Evolutionary conservation across 768 basidiomycete species (phyloP).

Genomic region (Lactarius deliciosus): DNA sequence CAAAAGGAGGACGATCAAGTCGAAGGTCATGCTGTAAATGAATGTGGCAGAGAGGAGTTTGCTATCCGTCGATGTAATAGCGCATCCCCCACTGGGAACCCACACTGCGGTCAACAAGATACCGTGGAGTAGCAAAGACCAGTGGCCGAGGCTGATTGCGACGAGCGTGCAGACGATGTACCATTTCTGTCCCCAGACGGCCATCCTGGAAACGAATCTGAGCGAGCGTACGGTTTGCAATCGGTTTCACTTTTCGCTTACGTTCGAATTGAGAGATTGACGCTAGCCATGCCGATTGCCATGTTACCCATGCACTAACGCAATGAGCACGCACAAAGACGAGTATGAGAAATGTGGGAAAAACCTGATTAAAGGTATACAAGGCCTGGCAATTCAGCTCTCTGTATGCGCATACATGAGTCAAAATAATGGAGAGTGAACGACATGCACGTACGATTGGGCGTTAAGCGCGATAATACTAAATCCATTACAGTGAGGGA

Average conservation of each 20-base stretch:
- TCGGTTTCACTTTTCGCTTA: conserved; percentile 34
- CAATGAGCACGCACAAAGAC: not conserved
- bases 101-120: conserved; percentile 58
- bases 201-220: conserved; percentile 42
- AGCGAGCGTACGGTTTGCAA: conserved; percentile 3
- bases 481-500: not conserved
- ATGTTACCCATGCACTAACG: conserved; percentile 45
- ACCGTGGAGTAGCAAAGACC: conserved; percentile 71
- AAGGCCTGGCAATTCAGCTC: conserved; percentile 46
- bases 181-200: conserved; percentile 61
- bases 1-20: conserved; percentile 57
- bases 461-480: conserved; percentile 40
- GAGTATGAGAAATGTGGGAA: not conserved
- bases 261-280: conserved; percentile 50
- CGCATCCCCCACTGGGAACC: conserved; percentile 51
- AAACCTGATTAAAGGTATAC: conserved; percentile 50
- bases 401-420: conserved; percentile 31
- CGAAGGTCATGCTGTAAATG: conserved; percentile 77
- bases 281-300: conserved; percentile 46
- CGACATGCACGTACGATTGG: conserved; percentile 33
- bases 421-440: not conserved
- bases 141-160: conserved; percentile 64
- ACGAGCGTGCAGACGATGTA: conserved; percentile 52
- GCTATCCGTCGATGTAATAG: conserved; percentile 60
- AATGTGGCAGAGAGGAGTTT: conserved; percentile 65